Evolutionary conservation across 148 eudicot genomes (phyloP).

Genomic region (Pharnaceum exiguum): DNA sequence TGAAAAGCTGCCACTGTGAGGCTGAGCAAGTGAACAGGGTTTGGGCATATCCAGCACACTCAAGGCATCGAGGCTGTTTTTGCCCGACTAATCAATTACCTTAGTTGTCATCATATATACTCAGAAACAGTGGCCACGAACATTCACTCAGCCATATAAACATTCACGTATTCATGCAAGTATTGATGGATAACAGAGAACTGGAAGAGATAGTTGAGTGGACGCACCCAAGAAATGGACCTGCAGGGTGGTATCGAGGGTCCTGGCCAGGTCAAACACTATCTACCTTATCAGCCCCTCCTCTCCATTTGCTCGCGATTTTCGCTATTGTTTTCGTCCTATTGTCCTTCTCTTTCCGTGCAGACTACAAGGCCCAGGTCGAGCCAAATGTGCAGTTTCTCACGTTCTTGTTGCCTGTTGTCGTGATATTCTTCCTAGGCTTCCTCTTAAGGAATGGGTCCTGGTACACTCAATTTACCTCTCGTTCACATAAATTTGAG

Average conservation of each 20-base stretch:
- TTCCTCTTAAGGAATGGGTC: slow-evolving; percentile 33
- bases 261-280: slow-evolving; percentile 30
- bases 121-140: no score
- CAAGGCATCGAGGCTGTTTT: slow-evolving; percentile 64
- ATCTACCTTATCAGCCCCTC: slow-evolving; percentile 47
- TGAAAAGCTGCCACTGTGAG: slow-evolving; percentile 6
- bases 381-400: slow-evolving; percentile 34
- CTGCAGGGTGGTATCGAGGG: slow-evolving; percentile 1
- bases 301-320: slow-evolving; percentile 54
- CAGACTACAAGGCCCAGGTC: slow-evolving; percentile 39
- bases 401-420: slow-evolving; percentile 38
- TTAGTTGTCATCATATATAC: no score
- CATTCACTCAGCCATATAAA: no score
- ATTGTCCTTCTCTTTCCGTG: slow-evolving; percentile 42
- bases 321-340: slow-evolving; percentile 55
- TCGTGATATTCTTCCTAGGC: slow-evolving; percentile 32
- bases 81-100: no score
- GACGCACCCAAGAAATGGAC: slow-evolving; percentile 32
- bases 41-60: no score
- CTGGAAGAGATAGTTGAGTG: slow-evolving; percentile 36
- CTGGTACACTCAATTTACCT: slow-evolving; percentile 16
- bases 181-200: background rate
- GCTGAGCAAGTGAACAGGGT: no score
- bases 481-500: slow-evolving; percentile 15
- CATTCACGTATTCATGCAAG: no score